Conservation (phyloP, 2,329 filamentous ascomycete species). For the Aureobasidium sp. region DNA sequence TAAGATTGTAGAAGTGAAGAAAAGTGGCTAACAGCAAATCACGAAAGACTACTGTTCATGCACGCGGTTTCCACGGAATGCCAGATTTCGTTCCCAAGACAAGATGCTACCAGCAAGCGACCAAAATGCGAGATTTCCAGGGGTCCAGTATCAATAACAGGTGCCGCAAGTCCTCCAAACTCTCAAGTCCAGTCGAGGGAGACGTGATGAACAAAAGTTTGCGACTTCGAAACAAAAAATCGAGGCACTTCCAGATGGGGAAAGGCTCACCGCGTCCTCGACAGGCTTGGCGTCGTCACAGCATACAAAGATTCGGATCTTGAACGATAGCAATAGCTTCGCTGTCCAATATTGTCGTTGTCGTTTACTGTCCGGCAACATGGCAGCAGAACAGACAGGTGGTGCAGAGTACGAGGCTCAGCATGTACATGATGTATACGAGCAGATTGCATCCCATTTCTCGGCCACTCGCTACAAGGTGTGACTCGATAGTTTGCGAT, state of each 20-base stretch:
- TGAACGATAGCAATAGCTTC: background rate
- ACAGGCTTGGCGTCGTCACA: constrained; percentile 11
- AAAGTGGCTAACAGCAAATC: constrained; percentile 4
- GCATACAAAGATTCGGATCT: background rate
- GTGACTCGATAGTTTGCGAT: constrained; percentile 17
- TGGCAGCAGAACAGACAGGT: background rate
- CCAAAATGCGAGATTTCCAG: background rate
- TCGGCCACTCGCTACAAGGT: constrained; percentile 69
- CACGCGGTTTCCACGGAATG: background rate
- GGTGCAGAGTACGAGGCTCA: constrained; percentile 60
- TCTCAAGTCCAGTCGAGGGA: background rate
- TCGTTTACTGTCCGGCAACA: background rate
- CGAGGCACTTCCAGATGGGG: constrained; percentile 3
- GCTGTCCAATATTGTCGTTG: background rate
- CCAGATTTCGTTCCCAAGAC: background rate
- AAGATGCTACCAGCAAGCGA: background rate
- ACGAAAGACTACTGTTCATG: constrained; percentile 14
- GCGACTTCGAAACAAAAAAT: constrained; percentile 5
- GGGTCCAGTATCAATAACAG: background rate
- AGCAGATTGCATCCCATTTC: constrained; percentile 77
- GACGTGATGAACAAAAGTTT: constrained; percentile 12
- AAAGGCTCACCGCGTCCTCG: background rate
- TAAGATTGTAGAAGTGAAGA: background rate
- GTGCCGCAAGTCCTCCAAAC: background rate
- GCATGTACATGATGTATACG: constrained; percentile 90